Conservation (phyloP, 225 moss, liverwort and hornwort genomes). For the Marchantia polymorpha region DNA sequence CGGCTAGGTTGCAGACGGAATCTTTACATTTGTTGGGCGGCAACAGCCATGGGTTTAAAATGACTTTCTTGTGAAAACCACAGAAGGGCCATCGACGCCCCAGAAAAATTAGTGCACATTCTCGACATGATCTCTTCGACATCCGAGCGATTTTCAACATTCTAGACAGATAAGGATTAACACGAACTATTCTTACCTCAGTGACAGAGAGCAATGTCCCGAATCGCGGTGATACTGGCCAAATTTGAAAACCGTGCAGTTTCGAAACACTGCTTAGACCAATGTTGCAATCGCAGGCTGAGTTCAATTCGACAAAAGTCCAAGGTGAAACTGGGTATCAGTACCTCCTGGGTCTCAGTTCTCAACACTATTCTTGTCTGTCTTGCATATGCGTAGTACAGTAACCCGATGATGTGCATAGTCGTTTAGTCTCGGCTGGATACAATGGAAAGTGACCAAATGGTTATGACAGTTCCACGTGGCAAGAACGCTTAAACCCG, state of each 20-base stretch:
- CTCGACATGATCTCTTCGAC: no score
- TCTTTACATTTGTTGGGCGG: no score
- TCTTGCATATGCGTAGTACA: neutral
- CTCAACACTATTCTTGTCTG: neutral
- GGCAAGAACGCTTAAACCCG: neutral
- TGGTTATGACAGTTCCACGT: conserved; percentile 1
- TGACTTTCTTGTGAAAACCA: no score
- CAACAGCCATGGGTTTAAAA: no score
- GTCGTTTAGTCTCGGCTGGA: neutral
- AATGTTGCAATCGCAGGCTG: neutral
- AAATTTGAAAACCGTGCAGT: neutral
- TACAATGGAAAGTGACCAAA: neutral
- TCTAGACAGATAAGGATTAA: no score
- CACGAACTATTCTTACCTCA: neutral
- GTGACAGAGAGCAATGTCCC: neutral
- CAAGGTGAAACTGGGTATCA: neutral
- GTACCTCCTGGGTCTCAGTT: neutral
- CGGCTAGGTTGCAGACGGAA: no score
- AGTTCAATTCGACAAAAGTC: neutral
- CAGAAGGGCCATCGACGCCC: no score
- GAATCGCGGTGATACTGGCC: neutral
- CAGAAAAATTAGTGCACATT: no score
- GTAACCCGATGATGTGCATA: neutral
- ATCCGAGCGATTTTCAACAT: no score
- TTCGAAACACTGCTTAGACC: neutral